Evolutionary conservation across 2,329 filamentous ascomycete genomes (phyloP).

Genomic region (Cytospora leucostoma): DNA sequence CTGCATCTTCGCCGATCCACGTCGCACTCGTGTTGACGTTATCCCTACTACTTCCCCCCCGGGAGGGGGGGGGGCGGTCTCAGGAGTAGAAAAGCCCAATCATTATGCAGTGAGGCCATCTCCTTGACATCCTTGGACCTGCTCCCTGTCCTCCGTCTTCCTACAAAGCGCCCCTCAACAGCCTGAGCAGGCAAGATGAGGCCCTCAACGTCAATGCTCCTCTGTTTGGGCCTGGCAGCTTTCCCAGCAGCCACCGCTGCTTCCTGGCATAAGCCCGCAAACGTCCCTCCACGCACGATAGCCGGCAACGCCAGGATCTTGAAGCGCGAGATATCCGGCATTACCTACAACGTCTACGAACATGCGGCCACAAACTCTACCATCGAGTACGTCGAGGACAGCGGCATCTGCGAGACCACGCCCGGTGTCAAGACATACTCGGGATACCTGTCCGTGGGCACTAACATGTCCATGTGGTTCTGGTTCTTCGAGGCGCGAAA

Average conservation of each 20-base stretch:
- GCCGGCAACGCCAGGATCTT: conserved; percentile 7
- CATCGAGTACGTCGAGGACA: conserved; percentile 10
- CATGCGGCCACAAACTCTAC: conserved; percentile 8
- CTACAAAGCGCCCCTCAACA: neutral
- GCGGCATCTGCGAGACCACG: conserved; percentile 23
- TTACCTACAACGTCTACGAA: conserved; percentile 17
- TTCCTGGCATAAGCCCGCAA: neutral
- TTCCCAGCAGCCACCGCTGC: neutral
- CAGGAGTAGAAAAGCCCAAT: neutral
- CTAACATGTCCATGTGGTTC: conserved; percentile 30
- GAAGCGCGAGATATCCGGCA: conserved; percentile 19
- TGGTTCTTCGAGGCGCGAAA: conserved; percentile 41
- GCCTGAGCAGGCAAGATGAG: conserved; percentile 12
- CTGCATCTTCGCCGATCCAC: neutral
- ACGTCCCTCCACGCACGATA: neutral
- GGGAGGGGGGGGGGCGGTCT: no score
- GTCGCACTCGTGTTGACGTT: neutral
- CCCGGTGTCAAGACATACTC: conserved; percentile 22
- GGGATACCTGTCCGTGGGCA: conserved; percentile 20
- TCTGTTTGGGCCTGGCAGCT: neutral
- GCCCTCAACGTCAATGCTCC: neutral
- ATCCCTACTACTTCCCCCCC: neutral
- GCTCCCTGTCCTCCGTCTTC: neutral
- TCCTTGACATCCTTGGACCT: no score
- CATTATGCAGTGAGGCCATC: neutral